Evolutionary conservation across 805 yeast species (phyloP), one percentile per base, ranked within the genome.

Genomic region (Pichia thaimueangensis): DNA sequence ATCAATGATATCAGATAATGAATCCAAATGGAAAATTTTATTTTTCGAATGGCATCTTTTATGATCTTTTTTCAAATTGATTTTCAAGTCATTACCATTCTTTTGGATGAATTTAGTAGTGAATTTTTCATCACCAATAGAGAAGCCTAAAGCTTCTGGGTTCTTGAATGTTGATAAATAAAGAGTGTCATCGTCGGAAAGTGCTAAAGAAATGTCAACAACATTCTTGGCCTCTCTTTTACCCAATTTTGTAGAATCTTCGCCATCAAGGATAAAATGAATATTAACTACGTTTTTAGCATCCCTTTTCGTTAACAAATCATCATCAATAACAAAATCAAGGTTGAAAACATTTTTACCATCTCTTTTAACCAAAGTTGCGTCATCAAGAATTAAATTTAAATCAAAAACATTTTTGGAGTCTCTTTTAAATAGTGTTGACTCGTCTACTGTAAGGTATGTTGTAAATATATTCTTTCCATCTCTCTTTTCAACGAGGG

Each of bases 181-280:
- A n/a, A n/a, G n/a, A 11, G 17, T 13, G n/a, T 35, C 37, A 13
- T 30, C 16, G 6, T 31, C 33, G 6, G 37, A 25, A 11, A 41
- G 9, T 13, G 21, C 3, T 7, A 30, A 13, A 2, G 39, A 22
- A 22, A 39, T 19, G 15, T 35, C 38, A 7, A 45, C 44, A 8
- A 55, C 50, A 31, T 50, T 51, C 21, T 54, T 54, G 8, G 50
- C 45, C 10, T 52, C 56, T 45, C 58, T 49, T 35, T 56, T 54
- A 7, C 12, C 20, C 10, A 50, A 23, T 8, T 35, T 45, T 3
- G 38, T 33, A 21, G 44, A 55, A 20, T 50, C 55, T 40, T 35
- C 47, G 17, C 53, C 60, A 32, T 47, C 49, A 9, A 53, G 23
- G 13, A 45, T 37, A 6, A 52, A 28, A 15, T 47, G 38, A 19